These are phyloP conservation scores for Pichia sp. DNA, from an alignment of 1,139 yeast genomes.

Conservation along the genomic window DNA sequence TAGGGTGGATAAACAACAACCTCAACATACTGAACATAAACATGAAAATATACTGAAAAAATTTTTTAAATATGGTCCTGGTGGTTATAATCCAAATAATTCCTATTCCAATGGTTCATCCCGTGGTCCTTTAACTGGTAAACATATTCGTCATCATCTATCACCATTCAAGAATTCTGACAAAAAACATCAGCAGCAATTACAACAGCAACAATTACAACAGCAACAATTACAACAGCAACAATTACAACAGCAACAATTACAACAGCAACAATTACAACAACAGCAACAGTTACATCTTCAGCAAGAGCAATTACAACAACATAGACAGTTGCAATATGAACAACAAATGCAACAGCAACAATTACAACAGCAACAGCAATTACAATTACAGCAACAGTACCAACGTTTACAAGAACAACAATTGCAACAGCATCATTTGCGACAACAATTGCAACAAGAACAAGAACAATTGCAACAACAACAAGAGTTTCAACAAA, in stretches of 20 bases:
- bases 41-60: constrained; percentile 16
- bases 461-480: background rate
- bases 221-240: constrained; percentile 5
- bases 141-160: constrained; percentile 10
- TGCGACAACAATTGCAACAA: constrained; percentile 1
- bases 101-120: background rate
- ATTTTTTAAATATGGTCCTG: constrained; percentile 17
- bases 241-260: background rate
- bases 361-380: background rate
- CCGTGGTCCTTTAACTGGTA: constrained; percentile 6
- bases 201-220: constrained; percentile 1
- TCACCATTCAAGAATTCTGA: constrained; percentile 8
- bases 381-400: background rate
- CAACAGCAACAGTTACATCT: constrained; percentile 2
- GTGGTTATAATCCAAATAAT: constrained; percentile 13
- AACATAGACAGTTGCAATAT: background rate
- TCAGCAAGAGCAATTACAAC: background rate
- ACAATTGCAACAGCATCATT: background rate
- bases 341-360: background rate
- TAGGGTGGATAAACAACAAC: constrained; percentile 1
- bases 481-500: too few species aligned
- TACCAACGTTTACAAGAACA: background rate
- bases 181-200: constrained; percentile 1
- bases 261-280: background rate
- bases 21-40: constrained; percentile 11